Evolutionary conservation across 129 eudicot species (phyloP).

Genomic region (Arctium minus): DNA sequence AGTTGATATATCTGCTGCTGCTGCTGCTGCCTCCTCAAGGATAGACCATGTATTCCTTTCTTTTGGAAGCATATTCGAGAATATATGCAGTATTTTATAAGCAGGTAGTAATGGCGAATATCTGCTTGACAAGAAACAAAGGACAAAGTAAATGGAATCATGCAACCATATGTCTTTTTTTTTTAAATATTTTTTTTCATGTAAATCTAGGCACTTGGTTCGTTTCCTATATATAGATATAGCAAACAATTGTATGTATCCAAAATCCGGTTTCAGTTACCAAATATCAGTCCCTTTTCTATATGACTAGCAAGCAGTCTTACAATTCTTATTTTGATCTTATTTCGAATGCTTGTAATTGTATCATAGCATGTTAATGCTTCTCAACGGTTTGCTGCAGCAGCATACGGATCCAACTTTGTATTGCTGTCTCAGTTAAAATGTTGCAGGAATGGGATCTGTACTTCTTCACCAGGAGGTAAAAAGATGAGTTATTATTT

Average conservation of each 20-base stretch:
- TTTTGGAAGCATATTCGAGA: slow-evolving; percentile 7
- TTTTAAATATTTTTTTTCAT: slow-evolving; percentile 1
- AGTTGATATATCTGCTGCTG: slow-evolving; percentile 8
- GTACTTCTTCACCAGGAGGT: not conserved
- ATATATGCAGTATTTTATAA: slow-evolving; percentile 16
- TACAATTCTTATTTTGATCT: not conserved
- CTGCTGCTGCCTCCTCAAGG: slow-evolving; percentile 27
- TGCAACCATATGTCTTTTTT: slow-evolving; percentile 20
- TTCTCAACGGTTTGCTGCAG: not conserved
- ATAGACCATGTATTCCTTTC: slow-evolving; percentile 23
- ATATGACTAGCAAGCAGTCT: not conserved
- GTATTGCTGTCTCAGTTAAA: not conserved
- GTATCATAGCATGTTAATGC: not conserved
- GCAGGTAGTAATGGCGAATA: slow-evolving; percentile 27
- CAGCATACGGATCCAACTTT: not conserved
- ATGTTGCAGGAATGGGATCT: not conserved
- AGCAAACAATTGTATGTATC: slow-evolving; percentile 44
- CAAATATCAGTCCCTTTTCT: slow-evolving; percentile 31
- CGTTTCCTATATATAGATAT: slow-evolving; percentile 38
- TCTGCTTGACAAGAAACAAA: slow-evolving; percentile 20
- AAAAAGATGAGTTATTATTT: not conserved
- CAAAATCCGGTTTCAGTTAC: slow-evolving; percentile 50
- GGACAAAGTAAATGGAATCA: slow-evolving; percentile 29
- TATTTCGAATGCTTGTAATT: not conserved
- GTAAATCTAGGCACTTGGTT: slow-evolving; percentile 32